Evolutionary conservation across 176 grass and related monocot species (phyloP).

Genomic region (Oryza punctata): DNA sequence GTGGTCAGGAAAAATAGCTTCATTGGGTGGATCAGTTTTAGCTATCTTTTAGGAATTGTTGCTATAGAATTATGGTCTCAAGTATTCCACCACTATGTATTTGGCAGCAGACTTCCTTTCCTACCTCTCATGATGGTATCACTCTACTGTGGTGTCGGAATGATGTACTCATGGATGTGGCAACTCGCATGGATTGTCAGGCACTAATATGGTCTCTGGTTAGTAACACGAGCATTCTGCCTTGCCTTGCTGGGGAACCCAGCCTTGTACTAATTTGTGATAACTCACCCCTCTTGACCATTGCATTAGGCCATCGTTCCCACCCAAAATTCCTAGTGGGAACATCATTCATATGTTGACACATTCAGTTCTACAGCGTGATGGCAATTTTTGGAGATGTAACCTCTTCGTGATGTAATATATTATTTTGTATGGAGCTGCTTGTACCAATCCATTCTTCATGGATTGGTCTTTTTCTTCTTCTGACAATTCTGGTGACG

Average conservation of each 20-base stretch:
- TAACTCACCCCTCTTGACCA: background rate
- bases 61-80: constrained; percentile 69
- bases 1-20: constrained; percentile 41
- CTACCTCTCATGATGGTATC: constrained; percentile 84
- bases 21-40: constrained; percentile 56
- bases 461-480: background rate
- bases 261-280: background rate
- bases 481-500: background rate
- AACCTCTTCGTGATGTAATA: background rate
- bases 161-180: constrained; percentile 94
- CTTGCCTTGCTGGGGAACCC: background rate
- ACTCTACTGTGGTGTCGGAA: constrained; percentile 63
- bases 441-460: constrained; percentile 1
- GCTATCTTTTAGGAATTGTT: constrained; percentile 59
- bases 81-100: constrained; percentile 64
- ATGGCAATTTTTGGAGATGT: background rate
- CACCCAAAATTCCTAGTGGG: background rate
- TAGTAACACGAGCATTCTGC: background rate
- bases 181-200: constrained; percentile 65
- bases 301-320: background rate
- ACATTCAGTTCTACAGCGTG: background rate
- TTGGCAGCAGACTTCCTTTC: constrained; percentile 72
- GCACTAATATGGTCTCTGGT: constrained; percentile 36
- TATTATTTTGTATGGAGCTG: background rate
- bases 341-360: background rate